These are phyloP conservation scores for Aureobasidium sp. DNA, from an alignment of 2,329 filamentous ascomycete genomes.

Conservation along the genomic window DNA sequence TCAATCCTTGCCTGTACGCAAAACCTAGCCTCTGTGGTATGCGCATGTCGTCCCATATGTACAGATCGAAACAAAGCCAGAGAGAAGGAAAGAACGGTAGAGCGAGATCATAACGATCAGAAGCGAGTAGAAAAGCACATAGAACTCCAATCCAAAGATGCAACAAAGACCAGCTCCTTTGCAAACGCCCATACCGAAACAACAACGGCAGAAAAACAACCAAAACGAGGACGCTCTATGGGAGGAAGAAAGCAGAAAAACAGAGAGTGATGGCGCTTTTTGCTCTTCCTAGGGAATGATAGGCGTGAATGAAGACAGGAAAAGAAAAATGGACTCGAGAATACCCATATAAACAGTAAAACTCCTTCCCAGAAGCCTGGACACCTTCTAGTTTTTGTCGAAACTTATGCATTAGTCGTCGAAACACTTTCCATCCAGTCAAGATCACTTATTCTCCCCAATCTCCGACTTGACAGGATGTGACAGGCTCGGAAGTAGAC, in stretches of 20 bases:
- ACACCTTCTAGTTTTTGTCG: slow-evolving; percentile 11
- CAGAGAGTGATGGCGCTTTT: slow-evolving; percentile 14
- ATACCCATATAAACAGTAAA: slow-evolving; percentile 10
- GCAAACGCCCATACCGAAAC: slow-evolving; percentile 1
- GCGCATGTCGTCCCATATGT: not conserved
- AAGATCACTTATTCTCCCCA: slow-evolving; percentile 1
- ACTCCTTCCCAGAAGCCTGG: slow-evolving; percentile 8
- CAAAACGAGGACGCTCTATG: not conserved
- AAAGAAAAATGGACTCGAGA: not conserved
- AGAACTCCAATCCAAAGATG: slow-evolving; percentile 13
- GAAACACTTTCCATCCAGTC: not conserved
- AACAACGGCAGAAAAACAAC: not conserved
- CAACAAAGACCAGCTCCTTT: slow-evolving; percentile 15
- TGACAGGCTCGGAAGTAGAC: slow-evolving; percentile 49
- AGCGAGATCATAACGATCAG: not conserved
- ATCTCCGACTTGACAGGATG: slow-evolving; percentile 57
- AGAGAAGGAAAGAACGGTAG: not conserved
- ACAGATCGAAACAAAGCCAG: not conserved
- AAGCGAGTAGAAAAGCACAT: no score
- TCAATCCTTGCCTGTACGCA: not conserved
- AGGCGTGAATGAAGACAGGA: not conserved
- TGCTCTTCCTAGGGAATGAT: slow-evolving; percentile 18
- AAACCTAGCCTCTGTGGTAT: not conserved
- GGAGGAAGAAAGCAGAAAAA: slow-evolving; percentile 9
- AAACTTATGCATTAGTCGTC: slow-evolving; percentile 15